These are phyloP conservation scores for Pistacia vera DNA, from an alignment of 345 rosid genomes.

Conservation along the genomic window DNA sequence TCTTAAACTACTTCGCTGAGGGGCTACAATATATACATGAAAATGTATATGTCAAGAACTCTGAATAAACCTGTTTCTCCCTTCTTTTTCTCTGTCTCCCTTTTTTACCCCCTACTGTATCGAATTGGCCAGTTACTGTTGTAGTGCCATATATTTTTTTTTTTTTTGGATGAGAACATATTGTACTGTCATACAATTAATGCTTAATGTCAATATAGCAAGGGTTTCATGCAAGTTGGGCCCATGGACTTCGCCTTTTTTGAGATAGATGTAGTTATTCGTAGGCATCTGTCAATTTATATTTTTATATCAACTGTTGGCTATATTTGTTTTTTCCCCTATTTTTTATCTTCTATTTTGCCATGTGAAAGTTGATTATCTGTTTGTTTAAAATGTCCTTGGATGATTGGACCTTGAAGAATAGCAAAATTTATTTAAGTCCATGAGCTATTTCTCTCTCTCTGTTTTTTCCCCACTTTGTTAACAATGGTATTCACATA, in stretches of 20 bases:
- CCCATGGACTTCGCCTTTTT: neutral
- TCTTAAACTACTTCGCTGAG: neutral
- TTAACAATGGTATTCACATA: neutral
- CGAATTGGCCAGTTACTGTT: neutral
- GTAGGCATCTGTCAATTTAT: neutral
- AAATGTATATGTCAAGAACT: neutral
- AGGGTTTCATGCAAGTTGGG: neutral
- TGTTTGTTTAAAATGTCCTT: conserved; percentile 15
- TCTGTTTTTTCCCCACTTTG: neutral
- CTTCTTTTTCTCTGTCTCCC: neutral
- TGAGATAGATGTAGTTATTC: neutral
- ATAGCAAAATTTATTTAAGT: conserved; percentile 14
- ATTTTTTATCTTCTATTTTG: neutral
- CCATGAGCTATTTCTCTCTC: neutral
- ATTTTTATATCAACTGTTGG: neutral
- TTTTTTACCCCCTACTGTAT: neutral
- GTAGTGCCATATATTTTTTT: neutral
- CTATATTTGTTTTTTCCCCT: neutral
- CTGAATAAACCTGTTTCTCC: neutral
- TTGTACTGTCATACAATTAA: neutral
- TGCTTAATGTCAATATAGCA: neutral
- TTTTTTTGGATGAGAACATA: no score
- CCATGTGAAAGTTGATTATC: neutral
- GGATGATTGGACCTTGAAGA: conserved; percentile 17
- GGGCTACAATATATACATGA: neutral